These are phyloP conservation scores for Olyra latifolia DNA, from an alignment of 176 grass and related monocot species.

Conservation along the genomic window DNA sequence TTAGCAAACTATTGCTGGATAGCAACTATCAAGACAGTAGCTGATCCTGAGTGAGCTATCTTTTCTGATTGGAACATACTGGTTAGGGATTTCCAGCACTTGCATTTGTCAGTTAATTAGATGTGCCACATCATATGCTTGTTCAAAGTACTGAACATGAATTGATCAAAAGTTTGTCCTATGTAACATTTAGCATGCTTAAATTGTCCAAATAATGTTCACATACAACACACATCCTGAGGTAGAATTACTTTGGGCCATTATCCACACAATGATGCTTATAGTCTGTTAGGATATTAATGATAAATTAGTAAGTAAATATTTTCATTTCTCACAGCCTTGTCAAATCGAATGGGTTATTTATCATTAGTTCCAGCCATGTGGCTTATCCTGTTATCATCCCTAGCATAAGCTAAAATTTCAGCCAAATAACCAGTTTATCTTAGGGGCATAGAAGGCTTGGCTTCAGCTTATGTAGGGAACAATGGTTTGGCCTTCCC, in stretches of 20 bases:
- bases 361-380: neutral
- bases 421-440: neutral
- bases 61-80: neutral
- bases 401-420: constrained; percentile 12
- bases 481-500: neutral
- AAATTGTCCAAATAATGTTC: neutral
- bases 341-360: neutral
- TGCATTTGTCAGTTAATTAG: neutral
- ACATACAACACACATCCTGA: neutral
- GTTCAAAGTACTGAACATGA: neutral
- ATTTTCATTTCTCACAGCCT: neutral
- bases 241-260: neutral
- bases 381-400: constrained; percentile 2
- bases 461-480: neutral
- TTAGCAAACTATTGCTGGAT: neutral
- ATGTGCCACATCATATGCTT: neutral
- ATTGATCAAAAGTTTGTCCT: neutral
- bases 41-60: neutral
- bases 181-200: neutral
- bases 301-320: neutral
- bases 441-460: neutral
- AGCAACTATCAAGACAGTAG: neutral
- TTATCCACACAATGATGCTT: neutral
- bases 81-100: neutral
- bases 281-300: neutral